Conservation (phyloP, 140 eudicot genomes). For the Ambrosia hybrid region DNA sequence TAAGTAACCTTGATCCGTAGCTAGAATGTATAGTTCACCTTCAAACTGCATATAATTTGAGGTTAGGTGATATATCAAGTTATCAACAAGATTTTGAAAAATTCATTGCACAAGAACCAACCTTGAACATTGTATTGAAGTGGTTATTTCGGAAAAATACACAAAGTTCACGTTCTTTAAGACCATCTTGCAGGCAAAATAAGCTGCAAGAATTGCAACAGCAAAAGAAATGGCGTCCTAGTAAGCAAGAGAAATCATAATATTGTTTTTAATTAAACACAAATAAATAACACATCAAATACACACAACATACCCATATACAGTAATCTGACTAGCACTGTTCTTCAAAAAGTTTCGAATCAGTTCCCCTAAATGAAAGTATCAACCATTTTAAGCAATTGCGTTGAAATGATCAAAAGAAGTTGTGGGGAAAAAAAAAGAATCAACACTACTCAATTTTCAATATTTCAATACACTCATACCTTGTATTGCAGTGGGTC, state of each 20-base stretch:
- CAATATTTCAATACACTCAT: constrained; percentile 12
- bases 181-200: constrained; percentile 67
- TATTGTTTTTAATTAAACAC: constrained; percentile 9
- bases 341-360: constrained; percentile 62
- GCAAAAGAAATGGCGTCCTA: constrained; percentile 10
- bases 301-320: constrained; percentile 65
- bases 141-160: constrained; percentile 94
- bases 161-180: constrained; percentile 84
- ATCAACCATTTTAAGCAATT: no score
- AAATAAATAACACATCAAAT: constrained; percentile 6
- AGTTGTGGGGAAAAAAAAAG: not conserved
- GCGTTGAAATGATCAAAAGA: no score
- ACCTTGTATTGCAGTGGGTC: constrained; percentile 65
- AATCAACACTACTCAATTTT: not conserved
- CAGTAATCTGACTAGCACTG: constrained; percentile 83
- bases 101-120: constrained; percentile 28
- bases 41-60: constrained; percentile 56
- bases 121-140: constrained; percentile 99
- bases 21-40: constrained; percentile 71
- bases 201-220: constrained; percentile 54
- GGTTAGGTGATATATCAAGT: constrained; percentile 6
- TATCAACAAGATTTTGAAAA: constrained; percentile 1
- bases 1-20: constrained; percentile 85
- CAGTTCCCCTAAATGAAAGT: constrained; percentile 57
- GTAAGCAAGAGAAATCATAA: constrained; percentile 16